A percentile compares a stretch with the other conserved stretches of the same genome.
Evolutionary conservation across 2,329 filamentous ascomycete species (phyloP).

Genomic region (Paecilomyces sp.): DNA sequence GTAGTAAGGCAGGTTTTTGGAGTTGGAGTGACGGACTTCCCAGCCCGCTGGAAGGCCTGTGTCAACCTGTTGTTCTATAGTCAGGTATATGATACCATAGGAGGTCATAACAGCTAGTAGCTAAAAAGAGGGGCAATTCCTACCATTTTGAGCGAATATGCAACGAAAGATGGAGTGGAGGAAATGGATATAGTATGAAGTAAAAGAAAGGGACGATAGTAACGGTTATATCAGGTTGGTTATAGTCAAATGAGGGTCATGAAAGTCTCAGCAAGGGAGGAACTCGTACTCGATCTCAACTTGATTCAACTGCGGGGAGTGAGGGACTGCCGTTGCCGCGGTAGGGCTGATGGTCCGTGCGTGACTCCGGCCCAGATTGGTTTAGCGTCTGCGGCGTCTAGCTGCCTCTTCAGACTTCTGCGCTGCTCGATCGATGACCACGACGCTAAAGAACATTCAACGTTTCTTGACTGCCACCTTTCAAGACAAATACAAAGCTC

Average conservation of each 20-base stretch:
- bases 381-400: conserved; percentile 2
- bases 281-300: not conserved
- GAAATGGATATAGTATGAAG: not conserved
- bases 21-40: conserved; percentile 97
- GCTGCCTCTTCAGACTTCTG: conserved; percentile 11
- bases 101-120: not conserved
- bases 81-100: conserved; percentile 3
- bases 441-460: not conserved
- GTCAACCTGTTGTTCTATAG: conserved; percentile 47
- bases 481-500: not conserved
- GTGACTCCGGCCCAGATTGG: conserved; percentile 3
- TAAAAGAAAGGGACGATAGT: not conserved
- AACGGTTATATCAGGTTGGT: not conserved
- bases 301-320: conserved; percentile 23
- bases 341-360: conserved; percentile 5
- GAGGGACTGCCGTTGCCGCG: conserved; percentile 4
- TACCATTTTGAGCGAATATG: not conserved
- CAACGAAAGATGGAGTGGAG: not conserved
- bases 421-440: not conserved
- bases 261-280: not conserved
- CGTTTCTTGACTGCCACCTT: not conserved
- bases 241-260: not conserved
- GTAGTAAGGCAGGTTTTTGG: conserved; percentile 98
- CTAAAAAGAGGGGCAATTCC: not conserved
- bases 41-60: conserved; percentile 78